Evolutionary conservation across 345 rosid genomes (phyloP), one percentile per base, ranked within the genome.

Genomic region (Aquilaria malaccensis): DNA sequence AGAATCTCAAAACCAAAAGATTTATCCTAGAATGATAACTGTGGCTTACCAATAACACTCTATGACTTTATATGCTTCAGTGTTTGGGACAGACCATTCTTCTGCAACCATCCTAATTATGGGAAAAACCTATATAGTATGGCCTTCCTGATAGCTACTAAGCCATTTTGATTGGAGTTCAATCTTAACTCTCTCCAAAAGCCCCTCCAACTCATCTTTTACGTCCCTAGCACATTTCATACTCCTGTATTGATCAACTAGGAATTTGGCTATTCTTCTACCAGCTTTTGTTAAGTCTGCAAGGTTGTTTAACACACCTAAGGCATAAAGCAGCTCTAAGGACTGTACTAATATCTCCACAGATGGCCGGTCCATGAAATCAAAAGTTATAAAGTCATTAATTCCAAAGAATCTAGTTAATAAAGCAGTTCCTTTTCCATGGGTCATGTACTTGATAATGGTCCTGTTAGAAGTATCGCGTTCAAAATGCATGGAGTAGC

Each of bases 181-280:
- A 73, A 91, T 91, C 71, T 85, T 96, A 61, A 91, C 91, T 71
- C 96, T 84, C 79, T 91, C 97, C 52, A 88, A 68, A 59, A 88
- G 97, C 54, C 94, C 96, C 64, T 85, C 89, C 83, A 88, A 66
- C 69, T 91, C 96, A 65, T 91, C 96, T 53, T 96, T 75, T 33
- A 91, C 71, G 62, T 91, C 94, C 71, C 94, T 81, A 37, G 97
- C 97, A 60, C 94, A 84, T 74, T 91, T 91, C 94, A 91, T 91
- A 71, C 98, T 91, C 81, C 91, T 75, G 41, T 88, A 96, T 96
- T 91, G 73, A 62, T 81, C 84, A 55, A 84, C 76, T 10, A 84
- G 89, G 53, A 84, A 84, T 63, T 84, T 83, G 2, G 89, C 86
- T 85, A 83, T 81, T 64, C 82, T 74, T 64, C 86, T 67, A 43